These are phyloP conservation scores for Dryas integrifolia DNA, from an alignment of 331 rosid genomes.

Conservation along the genomic window DNA sequence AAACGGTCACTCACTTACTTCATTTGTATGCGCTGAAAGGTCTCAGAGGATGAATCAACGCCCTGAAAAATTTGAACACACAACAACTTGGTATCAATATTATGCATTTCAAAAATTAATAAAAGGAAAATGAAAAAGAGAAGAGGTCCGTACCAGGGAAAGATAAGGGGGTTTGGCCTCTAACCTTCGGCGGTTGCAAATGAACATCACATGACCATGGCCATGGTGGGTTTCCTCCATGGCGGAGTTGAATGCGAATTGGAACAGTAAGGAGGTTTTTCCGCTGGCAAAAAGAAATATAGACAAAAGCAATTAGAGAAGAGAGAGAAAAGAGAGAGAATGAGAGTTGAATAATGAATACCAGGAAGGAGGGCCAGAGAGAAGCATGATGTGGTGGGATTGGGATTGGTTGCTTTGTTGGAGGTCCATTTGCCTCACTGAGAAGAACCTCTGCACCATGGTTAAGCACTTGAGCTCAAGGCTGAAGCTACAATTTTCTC, in stretches of 20 bases:
- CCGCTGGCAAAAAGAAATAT: conserved; percentile 43
- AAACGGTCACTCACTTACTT: conserved; percentile 42
- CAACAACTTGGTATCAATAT: not conserved
- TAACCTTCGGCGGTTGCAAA: conserved; percentile 54
- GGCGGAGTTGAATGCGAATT: conserved; percentile 70
- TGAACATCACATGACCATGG: conserved; percentile 48
- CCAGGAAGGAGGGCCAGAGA: conserved; percentile 57
- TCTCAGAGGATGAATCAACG: conserved; percentile 54
- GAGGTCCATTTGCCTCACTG: conserved; percentile 20
- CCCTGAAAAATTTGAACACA: conserved; percentile 42
- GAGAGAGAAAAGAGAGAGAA: not conserved
- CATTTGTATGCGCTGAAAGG: conserved; percentile 67
- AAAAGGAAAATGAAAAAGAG: not conserved
- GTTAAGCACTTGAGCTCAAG: not conserved
- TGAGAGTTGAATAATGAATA: conserved; percentile 8
- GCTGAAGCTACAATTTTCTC: not conserved
- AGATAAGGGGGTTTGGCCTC: conserved; percentile 82
- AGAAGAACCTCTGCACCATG: conserved; percentile 42
- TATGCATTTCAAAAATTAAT: not conserved
- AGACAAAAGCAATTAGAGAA: not conserved
- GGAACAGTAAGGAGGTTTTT: conserved; percentile 76
- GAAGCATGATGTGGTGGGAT: conserved; percentile 32
- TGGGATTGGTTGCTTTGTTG: conserved; percentile 10
- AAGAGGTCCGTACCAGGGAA: conserved; percentile 51
- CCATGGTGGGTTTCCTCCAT: conserved; percentile 22